phyloP scores from a whole-genome alignment of 176 grass and related monocot species.

The Triticum urartu region DNA sequence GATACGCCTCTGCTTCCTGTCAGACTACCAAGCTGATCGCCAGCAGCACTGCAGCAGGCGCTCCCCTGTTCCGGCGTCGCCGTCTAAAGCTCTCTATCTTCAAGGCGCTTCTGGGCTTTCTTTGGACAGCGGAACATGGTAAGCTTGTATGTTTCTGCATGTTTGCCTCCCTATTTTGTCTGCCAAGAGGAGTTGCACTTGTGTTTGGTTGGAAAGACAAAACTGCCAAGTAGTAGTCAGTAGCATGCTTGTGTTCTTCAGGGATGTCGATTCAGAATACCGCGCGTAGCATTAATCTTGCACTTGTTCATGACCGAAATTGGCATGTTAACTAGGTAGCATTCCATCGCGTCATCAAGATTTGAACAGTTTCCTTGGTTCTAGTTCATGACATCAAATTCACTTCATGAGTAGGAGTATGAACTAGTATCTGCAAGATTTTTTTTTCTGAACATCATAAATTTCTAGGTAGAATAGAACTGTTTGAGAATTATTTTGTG shows the following conservation, averaged over 20 bases:
- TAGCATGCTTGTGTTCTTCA: background rate
- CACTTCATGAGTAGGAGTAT: background rate
- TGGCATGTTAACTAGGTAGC: too few relatives aligned
- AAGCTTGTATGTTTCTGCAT: background rate
- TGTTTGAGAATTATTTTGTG: too few relatives aligned
- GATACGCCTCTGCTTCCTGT: background rate
- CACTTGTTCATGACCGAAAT: background rate
- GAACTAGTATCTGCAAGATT: background rate
- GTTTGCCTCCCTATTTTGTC: background rate
- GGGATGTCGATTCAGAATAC: background rate
- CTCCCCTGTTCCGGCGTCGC: background rate
- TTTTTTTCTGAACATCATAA: background rate
- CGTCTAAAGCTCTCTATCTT: background rate
- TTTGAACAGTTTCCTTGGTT: background rate
- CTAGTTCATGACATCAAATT: background rate
- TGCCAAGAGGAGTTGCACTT: background rate
- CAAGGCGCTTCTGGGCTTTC: background rate
- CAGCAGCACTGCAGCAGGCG: background rate
- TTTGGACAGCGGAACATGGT: background rate
- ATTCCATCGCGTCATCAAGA: too few relatives aligned
- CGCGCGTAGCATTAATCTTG: too few relatives aligned
- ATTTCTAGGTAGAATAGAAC: background rate
- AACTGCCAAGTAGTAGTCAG: background rate
- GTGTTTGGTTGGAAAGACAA: background rate
- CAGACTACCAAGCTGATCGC: background rate